Base-by-base conservation (phyloP, 306 rosid genomes). In the Senna tora region DNA sequence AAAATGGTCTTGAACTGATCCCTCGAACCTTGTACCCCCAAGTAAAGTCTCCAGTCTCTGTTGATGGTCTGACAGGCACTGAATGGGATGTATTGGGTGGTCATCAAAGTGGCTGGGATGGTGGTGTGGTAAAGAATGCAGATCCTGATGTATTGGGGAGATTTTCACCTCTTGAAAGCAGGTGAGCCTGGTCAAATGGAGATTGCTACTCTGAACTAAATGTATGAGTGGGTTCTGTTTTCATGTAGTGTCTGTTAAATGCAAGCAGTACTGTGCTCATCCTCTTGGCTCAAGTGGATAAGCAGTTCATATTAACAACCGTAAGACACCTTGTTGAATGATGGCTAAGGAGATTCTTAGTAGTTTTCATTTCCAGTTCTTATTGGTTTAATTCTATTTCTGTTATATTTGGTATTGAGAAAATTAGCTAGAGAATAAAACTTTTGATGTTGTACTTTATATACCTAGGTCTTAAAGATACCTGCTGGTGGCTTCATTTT, bases 121-220 rank as follows among this genome's bases (percentile, higher is more conserved):
- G 81, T 75, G 81, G 72, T 57, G 73, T 65, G 36, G 67, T 73
- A 73, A 74, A 73, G 17, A 80, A 85, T 75, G 56, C 58, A 69
- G 92, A 81, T 65, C 69, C 87, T 34, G 87, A 82, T 79, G 92
- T 79, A 60, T 25, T 75, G 85, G 88, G 89, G 86, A 89, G 90
- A 84, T 92, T 77, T 88, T 83, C 98, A 74, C 91, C 90, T 79
- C 64, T 82, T 75, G 95, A 80, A 80, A 88, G 96, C 92, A 92
- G 98, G 98, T 92, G 96, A 92, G 98, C 96, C 90, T 88, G 86
- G 80, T 90, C 95, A 92, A 88, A 90, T 90, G 94, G 90, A 86
- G 96, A 87, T 86, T 89, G 89, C 97, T 89, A 79, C 90, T 87
- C 82, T 91, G 97, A 89, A 89, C 92, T 91, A 86, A 87, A 81